Evolutionary conservation across 768 basidiomycete species (phyloP).

Genomic region (Clitopilus hobsonii): DNA sequence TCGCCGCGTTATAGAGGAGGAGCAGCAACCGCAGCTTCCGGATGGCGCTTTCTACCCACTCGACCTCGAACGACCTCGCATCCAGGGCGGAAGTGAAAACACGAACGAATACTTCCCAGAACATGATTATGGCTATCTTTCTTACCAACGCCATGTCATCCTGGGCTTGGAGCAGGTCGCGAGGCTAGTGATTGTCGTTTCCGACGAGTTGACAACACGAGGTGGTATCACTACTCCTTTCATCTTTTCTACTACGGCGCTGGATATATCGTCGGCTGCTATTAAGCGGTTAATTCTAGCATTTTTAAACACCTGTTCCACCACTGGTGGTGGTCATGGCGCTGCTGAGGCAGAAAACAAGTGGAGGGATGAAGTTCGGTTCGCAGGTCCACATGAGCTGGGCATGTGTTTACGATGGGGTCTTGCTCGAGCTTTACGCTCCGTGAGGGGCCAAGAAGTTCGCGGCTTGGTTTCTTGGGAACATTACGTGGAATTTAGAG

Average conservation of each 20-base stretch:
- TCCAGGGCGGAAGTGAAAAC: constrained; percentile 24
- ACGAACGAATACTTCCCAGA: constrained; percentile 30
- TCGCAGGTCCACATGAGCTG: constrained; percentile 83
- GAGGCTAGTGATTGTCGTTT: constrained; percentile 65
- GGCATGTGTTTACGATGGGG: constrained; percentile 95
- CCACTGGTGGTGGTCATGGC: constrained; percentile 19
- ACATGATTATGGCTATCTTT: constrained; percentile 67
- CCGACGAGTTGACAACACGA: constrained; percentile 64
- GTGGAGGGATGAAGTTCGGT: constrained; percentile 78
- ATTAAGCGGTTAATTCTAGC: constrained; percentile 75
- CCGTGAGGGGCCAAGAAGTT: constrained; percentile 65
- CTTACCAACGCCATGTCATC: constrained; percentile 67
- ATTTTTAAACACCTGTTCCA: constrained; percentile 64
- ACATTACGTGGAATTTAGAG: constrained; percentile 75
- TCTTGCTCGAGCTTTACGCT: constrained; percentile 71
- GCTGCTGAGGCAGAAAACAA: constrained; percentile 42
- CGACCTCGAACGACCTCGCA: constrained; percentile 42
- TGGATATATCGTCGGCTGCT: constrained; percentile 75
- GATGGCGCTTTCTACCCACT: constrained; percentile 53
- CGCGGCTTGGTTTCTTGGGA: constrained; percentile 87
- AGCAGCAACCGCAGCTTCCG: constrained; percentile 32
- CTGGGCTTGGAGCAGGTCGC: constrained; percentile 72
- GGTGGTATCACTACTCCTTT: constrained; percentile 86
- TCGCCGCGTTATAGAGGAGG: constrained; percentile 20
- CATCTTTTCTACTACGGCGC: constrained; percentile 84